Base-by-base conservation (phyloP, 306 rosid genomes). In the Potentilla sterilis region DNA sequence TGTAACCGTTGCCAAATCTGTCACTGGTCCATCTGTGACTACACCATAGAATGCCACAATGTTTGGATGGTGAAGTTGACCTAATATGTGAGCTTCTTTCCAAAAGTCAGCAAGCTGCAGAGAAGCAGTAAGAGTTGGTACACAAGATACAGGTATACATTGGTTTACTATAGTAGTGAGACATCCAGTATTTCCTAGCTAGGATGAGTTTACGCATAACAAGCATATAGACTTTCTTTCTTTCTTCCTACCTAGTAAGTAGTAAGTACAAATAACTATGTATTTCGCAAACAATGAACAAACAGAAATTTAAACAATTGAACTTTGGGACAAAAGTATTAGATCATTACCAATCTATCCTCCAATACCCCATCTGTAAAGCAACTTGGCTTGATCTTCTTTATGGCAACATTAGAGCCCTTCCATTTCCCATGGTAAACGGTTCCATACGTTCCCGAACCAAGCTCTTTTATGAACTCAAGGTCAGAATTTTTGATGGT, bases 391-490 rank as follows among this genome's bases (percentile, higher is more conserved):
- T 81, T 81, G 5, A 81, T 77, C 78, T 48, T 81, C 54, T 81
- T 81, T 41, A 81, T 32, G 52, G 85, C 81, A 55, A 81, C 81
- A 67, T 72, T 74, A 47, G 81, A 77, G 3, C 85, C 81, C 81
- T 77, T 81, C 81, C 85, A 81, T 59, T 81, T 81, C 48, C 85
- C 85, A 48, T 64, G 35, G 78, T 59, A 72, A 72, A 81, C 85
- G 6, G 81, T 76, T 72, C 85, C 85, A 72, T 77, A 81, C 34
- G 81, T 81, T 40, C 81, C 85, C 0, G 78, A 81, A 58, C 85
- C 81, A 35, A 81, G 78, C 75, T 77, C 81, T 59, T 77, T 81
- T 66, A 81, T 73, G 55, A 43, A 72, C 75, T 81, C 85, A 72
- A 81, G 85, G 59, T 81, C 81, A 72, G 65, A 35, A 51, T 38